Evolutionary conservation across 371 early-diverging fungal species (phyloP).

Genomic region (Mortierella sp.): DNA sequence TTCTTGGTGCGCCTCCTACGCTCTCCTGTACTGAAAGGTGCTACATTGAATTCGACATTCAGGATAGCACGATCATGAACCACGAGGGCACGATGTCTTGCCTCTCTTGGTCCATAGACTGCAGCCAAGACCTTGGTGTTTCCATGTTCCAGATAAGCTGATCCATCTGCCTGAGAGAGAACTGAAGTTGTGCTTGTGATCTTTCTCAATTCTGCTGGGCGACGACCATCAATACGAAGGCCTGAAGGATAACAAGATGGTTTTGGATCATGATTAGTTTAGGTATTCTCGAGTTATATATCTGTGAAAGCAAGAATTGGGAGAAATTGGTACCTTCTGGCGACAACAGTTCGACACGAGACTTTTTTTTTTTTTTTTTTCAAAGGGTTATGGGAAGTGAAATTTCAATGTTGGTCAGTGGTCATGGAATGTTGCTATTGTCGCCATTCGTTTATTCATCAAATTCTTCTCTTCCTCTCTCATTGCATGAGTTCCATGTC

Average conservation of each 20-base stretch:
- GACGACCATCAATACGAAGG: constrained; percentile 94
- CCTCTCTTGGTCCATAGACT: constrained; percentile 96
- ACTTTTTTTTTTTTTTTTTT: constrained; percentile 55
- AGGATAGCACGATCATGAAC: constrained; percentile 86
- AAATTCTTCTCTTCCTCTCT: neutral
- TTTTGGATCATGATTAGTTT: neutral
- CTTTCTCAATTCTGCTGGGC: constrained; percentile 91
- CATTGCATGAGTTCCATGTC: neutral
- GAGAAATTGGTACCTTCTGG: constrained; percentile 67
- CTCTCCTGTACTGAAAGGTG: constrained; percentile 93
- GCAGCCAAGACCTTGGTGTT: constrained; percentile 94
- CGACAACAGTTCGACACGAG: constrained; percentile 73
- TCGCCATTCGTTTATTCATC: neutral
- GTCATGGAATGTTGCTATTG: no score
- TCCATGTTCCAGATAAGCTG: constrained; percentile 95
- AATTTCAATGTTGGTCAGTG: neutral
- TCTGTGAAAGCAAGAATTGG: no score
- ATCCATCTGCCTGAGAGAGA: constrained; percentile 90
- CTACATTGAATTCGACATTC: constrained; percentile 91
- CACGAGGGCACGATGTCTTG: constrained; percentile 68
- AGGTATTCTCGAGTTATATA: neutral
- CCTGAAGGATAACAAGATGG: constrained; percentile 63
- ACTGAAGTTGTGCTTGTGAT: constrained; percentile 85
- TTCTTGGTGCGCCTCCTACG: constrained; percentile 83
- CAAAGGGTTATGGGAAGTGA: neutral